Conservation (phyloP, 768 basidiomycete species). For the Mrakia hoshinonis region DNA sequence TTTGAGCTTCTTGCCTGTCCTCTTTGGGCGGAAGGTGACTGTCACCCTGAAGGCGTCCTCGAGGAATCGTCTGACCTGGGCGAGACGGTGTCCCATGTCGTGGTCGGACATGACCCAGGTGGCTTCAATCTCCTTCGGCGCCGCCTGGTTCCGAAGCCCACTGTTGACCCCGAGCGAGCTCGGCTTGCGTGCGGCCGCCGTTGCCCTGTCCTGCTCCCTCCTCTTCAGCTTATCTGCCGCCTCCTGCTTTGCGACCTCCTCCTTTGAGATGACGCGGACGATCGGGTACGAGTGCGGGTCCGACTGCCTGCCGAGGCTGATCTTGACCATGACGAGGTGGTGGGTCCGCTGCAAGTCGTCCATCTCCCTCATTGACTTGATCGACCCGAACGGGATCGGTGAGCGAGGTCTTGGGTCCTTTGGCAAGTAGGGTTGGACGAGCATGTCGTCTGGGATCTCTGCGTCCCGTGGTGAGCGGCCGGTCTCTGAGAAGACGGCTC, state of each 20-base stretch:
- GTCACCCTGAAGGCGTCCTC: background rate
- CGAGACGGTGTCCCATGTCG: background rate
- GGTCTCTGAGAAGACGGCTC: background rate
- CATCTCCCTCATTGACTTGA: background rate
- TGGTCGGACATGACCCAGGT: constrained; percentile 9
- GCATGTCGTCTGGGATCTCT: background rate
- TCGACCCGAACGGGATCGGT: background rate
- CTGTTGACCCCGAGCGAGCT: background rate
- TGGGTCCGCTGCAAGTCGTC: background rate
- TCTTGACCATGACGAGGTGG: background rate
- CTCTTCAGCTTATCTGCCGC: background rate
- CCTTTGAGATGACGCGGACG: background rate
- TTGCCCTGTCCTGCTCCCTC: background rate
- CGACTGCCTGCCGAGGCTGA: background rate
- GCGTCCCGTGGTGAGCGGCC: background rate
- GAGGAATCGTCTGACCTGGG: background rate
- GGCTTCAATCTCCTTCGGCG: background rate
- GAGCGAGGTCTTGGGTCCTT: background rate
- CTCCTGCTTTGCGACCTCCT: background rate
- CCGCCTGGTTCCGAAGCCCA: background rate
- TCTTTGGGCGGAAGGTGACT: background rate
- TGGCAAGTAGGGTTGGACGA: background rate
- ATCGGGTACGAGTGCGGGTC: background rate
- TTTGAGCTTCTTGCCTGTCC: constrained; percentile 1
- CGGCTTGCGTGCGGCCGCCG: background rate